A percentile compares a stretch with the other conserved stretches of the same genome.
These are phyloP conservation scores for Magnaporthiopsis rhizophila DNA, from an alignment of 2,329 filamentous ascomycete genomes.

Conservation along the genomic window DNA sequence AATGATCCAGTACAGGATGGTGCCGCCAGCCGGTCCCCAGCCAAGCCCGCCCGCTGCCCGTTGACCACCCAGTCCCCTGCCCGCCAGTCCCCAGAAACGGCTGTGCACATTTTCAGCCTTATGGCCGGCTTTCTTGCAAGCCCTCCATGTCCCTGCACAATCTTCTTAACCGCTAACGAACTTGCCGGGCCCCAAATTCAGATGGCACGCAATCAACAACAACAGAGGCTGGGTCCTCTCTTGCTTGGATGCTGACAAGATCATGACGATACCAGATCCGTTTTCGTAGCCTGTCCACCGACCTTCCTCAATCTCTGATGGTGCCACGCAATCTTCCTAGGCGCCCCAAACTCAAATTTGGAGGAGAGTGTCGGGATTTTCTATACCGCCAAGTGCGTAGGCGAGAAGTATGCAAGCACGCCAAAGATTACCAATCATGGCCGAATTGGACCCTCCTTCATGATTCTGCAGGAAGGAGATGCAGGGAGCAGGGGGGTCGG, in stretches of 20 bases:
- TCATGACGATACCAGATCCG: background rate
- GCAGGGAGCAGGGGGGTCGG: background rate
- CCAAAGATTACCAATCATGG: background rate
- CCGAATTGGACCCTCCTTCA: background rate
- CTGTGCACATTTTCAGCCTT: background rate
- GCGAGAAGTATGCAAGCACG: background rate
- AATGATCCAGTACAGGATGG: background rate
- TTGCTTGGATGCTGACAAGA: background rate
- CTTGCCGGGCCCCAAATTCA: background rate
- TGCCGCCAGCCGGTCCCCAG: background rate
- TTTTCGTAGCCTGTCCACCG: background rate
- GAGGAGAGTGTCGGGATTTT: background rate
- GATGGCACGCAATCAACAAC: background rate
- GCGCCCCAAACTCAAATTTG: background rate
- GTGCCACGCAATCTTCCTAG: background rate
- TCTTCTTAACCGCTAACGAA: background rate
- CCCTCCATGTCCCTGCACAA: background rate
- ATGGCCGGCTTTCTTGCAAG: background rate
- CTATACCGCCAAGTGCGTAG: background rate
- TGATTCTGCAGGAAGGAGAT: background rate
- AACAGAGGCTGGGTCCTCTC: background rate
- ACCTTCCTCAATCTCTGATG: background rate
- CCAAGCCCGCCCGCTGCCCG: no score
- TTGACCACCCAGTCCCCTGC: background rate
- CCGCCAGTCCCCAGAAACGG: background rate